A percentile compares a stretch with the other conserved stretches of the same genome.
These are phyloP conservation scores for Marasmius sp. DNA, from an alignment of 1,284 basidiomycete genomes.

Conservation along the genomic window DNA sequence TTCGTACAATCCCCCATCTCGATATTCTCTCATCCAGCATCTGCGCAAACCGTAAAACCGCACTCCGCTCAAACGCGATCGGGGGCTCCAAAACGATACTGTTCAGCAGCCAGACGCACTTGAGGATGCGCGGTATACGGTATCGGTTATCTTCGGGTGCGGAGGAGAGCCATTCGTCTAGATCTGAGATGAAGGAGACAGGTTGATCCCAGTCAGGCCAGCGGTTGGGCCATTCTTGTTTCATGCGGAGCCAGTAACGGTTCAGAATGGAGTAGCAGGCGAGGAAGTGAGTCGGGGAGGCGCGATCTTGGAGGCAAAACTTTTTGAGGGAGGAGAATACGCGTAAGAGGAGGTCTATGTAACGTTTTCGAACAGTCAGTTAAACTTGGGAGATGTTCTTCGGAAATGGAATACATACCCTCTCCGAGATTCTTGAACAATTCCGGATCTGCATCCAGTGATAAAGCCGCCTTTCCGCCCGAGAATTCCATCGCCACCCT, in stretches of 20 bases:
- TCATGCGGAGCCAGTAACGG: neutral
- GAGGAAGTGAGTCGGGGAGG: neutral
- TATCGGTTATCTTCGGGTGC: neutral
- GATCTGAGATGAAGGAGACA: neutral
- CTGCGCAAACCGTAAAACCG: neutral
- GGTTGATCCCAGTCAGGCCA: neutral
- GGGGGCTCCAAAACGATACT: neutral
- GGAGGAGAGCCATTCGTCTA: neutral
- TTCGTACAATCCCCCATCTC: neutral
- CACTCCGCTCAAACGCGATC: neutral
- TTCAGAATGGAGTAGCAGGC: conserved; percentile 2
- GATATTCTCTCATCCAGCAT: neutral
- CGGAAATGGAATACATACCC: neutral
- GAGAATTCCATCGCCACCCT: neutral
- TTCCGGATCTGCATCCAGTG: neutral
- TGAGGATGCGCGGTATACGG: neutral
- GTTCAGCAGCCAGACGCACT: neutral
- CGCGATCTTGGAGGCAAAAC: neutral
- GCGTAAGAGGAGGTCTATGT: neutral
- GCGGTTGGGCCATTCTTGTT: neutral
- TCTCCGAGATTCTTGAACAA: neutral
- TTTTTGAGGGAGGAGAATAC: neutral
- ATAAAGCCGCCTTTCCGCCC: neutral
- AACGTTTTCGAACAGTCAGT: neutral
- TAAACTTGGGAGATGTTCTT: neutral